Percentiles rank a stretch among this genome's conserved stretches.
Evolutionary conservation across 2,329 filamentous ascomycete genomes (phyloP).

Genomic region (Drechslera avenae): DNA sequence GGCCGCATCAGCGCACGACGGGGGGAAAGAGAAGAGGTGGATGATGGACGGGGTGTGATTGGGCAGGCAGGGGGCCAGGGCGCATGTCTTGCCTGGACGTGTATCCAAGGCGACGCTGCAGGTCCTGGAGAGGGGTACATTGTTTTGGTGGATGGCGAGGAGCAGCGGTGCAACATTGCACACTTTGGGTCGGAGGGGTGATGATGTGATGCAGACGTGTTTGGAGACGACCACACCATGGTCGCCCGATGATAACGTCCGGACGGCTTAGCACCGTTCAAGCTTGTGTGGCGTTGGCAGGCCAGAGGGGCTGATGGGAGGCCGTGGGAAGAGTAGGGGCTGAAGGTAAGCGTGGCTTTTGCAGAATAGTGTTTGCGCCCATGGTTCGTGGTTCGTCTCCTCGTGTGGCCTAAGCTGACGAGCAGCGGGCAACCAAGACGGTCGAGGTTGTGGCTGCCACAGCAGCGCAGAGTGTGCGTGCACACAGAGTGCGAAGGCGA

Average conservation of each 20-base stretch:
- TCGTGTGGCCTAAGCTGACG: conserved; percentile 18
- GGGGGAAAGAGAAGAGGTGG: conserved; percentile 16
- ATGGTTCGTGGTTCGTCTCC: conserved; percentile 7
- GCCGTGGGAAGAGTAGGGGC: conserved; percentile 3
- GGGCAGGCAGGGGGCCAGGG: conserved; percentile 22
- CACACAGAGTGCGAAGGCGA: not conserved
- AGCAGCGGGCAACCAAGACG: conserved; percentile 7
- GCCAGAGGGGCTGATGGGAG: not conserved
- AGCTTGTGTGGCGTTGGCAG: not conserved
- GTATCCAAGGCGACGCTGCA: conserved; percentile 19
- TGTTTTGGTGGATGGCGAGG: conserved; percentile 12
- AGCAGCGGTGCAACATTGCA: conserved; percentile 16
- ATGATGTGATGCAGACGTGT: conserved; percentile 19
- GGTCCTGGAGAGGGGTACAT: conserved; percentile 13
- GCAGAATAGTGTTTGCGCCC: conserved; percentile 3
- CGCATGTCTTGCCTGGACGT: conserved; percentile 22
- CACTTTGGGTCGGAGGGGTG: conserved; percentile 6
- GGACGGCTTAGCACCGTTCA: not conserved
- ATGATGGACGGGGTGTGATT: conserved; percentile 23
- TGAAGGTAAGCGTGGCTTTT: conserved; percentile 3
- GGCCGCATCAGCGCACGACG: conserved; percentile 22
- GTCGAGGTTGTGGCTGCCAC: not conserved
- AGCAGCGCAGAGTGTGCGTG: not conserved
- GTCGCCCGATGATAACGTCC: not conserved
- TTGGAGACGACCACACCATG: conserved; percentile 1